Base-by-base conservation (phyloP, 2,329 filamentous ascomycete species). In the Xylaria hypoxylon region DNA sequence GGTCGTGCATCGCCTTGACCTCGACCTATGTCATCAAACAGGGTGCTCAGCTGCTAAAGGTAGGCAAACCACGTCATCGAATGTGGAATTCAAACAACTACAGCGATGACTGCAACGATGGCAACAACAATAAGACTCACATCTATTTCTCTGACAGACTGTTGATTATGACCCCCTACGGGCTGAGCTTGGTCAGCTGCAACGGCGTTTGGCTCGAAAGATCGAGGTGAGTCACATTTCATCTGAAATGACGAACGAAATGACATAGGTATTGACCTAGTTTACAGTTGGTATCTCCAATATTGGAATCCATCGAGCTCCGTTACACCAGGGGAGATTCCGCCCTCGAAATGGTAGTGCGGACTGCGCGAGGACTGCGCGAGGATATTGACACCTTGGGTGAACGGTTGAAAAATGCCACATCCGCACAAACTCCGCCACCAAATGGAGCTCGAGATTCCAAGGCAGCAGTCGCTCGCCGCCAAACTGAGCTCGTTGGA, bases 21-120 rank as follows among this genome's bases (percentile, higher is more conserved):
- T 93, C 93, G 59, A 89, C 86, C 44, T 97, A 94, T 81, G 92
- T 94, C n/a, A 85, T 97, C 69, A 88, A 88, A 64, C 93, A 97
- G 79, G 94, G 92, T 64, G 89, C 90, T 1, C 88, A 91, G 47
- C 82, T 97, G 13, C 83, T 97, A 65, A 92, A 91, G 72, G 76
- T 76, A 71, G 57, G 53, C 59, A 58, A 10, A 13, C 13, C 31
- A 13, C 22, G 22, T 38, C 19, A 22, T 50, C 28, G 4, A 40
- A 28, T 6, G 26, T 19, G 22, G 4, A 33, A 33, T 8, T 33
- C n/a, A 38, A 38, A 38, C 33, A 38, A 38, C 7, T 31, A 5
- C 28, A 31, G 5, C 28, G 5, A 31, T 31, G 8, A 31, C 8
- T 5, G 28, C 28, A 5, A 8, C 28, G 28, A 31, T 13, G 2